Base-by-base conservation (phyloP, 176 grass and related monocot species). In the Carex cristatella region DNA sequence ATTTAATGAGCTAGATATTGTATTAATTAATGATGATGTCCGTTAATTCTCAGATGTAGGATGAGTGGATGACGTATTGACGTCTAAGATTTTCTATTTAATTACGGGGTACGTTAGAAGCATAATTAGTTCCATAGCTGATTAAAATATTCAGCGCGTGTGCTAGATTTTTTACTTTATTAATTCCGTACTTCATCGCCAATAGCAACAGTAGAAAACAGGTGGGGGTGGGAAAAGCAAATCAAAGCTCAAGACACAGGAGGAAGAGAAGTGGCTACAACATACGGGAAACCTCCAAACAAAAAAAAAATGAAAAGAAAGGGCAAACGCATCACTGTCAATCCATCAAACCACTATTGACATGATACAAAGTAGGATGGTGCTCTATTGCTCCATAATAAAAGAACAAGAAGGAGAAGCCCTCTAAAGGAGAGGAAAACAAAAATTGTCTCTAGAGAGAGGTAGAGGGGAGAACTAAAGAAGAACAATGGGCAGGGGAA, bases 401-500 rank as follows among this genome's bases (percentile, higher is more conserved):
- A 14, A 61, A 62, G 4, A 81, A 81, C 7, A 32, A 77, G 44
- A 32, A 77, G 44, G 28, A 58, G 59, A 81, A 81, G 9, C 9
- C 40, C 16, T 49, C 7, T 48, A 70, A 69, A 42, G 79, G 79
- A 38, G 13, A 16, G 48, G 1, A 40, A 27, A 35, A 66, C 5
- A 10, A 61, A 68, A 60, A 30, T 2, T 33, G 23, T 42, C 58
- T 81, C 35, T 65, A 64, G 44, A 85, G 1, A 7, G 13, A 79
- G 56, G 58, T 74, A 71, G 81, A 55, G 8, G 11, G 7, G 44
- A 33, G n/a, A 2, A 51, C 27, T 13, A 65, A 37, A 18, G 23
- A 56, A 65, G 4, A 49, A 81, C 80, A 85, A 94, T 94, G 93
- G 90, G 90, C 37, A 87, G 94, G 13, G 94, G 94, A 28, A 97